These are phyloP conservation scores for Beauveria sp. DNA, from an alignment of 2,329 filamentous ascomycete species.

Conservation along the genomic window DNA sequence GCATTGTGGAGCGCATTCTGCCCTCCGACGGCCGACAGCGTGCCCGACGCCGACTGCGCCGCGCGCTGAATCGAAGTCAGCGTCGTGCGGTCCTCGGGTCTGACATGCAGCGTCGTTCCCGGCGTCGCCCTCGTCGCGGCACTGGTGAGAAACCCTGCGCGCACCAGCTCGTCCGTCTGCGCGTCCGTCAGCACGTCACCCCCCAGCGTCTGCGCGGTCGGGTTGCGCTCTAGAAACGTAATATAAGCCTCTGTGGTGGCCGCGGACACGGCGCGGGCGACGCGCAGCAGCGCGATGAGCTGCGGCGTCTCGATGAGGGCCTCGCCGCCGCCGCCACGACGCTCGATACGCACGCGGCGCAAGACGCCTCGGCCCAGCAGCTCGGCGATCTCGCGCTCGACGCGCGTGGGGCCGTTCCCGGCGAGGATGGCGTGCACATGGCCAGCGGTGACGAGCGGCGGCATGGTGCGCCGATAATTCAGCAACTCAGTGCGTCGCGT, in stretches of 20 bases:
- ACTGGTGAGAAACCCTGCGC: constrained; percentile 59
- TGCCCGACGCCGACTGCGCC: constrained; percentile 59
- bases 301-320: constrained; percentile 52
- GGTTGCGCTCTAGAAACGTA: constrained; percentile 41
- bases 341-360: constrained; percentile 55
- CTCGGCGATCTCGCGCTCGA: constrained; percentile 60
- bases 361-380: constrained; percentile 49
- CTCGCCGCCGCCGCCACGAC: constrained; percentile 54
- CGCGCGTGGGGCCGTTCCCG: constrained; percentile 47
- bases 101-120: constrained; percentile 33
- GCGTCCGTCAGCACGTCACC: constrained; percentile 28
- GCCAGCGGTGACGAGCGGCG: constrained; percentile 56
- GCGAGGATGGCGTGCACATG: constrained; percentile 57
- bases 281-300: constrained; percentile 41
- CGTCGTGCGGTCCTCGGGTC: constrained; percentile 47
- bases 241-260: constrained; percentile 44
- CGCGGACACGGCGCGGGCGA: constrained; percentile 27
- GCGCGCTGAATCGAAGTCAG: constrained; percentile 55
- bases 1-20: constrained; percentile 55
- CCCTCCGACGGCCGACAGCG: constrained; percentile 61
- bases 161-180: constrained; percentile 52
- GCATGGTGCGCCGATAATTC: constrained; percentile 49
- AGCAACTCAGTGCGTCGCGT: constrained; percentile 56
- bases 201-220: constrained; percentile 30
- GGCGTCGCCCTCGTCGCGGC: constrained; percentile 21